These are phyloP conservation scores for Candida sithepensis DNA, from an alignment of 805 yeast genomes.

Conservation along the genomic window DNA sequence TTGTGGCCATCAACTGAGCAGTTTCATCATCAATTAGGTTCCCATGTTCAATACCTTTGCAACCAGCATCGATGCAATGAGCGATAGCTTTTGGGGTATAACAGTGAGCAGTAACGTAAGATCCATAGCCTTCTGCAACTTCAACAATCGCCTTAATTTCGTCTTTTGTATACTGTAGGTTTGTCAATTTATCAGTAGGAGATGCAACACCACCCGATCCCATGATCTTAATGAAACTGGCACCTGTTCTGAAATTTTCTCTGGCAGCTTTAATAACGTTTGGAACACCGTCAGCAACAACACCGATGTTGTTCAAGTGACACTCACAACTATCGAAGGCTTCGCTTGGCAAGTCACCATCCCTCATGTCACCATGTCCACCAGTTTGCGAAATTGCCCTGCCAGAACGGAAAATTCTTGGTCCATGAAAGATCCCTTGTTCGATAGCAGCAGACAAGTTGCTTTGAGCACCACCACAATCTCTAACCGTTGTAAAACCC, in stretches of 20 bases:
- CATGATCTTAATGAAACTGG: constrained; percentile 28
- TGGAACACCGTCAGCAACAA: constrained; percentile 26
- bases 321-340: constrained; percentile 25
- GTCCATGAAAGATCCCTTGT: constrained; percentile 26
- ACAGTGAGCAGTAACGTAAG: constrained; percentile 29
- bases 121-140: constrained; percentile 25
- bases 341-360: constrained; percentile 21
- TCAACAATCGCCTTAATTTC: constrained; percentile 26
- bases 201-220: constrained; percentile 32
- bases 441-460: constrained; percentile 23
- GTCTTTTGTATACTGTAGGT: constrained; percentile 25
- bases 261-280: constrained; percentile 25
- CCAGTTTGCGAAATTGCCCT: constrained; percentile 29
- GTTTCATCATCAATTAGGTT: constrained; percentile 26
- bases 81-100: constrained; percentile 25
- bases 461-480: constrained; percentile 26
- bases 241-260: constrained; percentile 27
- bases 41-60: constrained; percentile 30
- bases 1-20: constrained; percentile 24
- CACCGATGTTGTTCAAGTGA: constrained; percentile 20
- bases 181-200: constrained; percentile 25
- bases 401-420: constrained; percentile 24
- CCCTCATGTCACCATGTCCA: constrained; percentile 28
- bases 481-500: constrained; percentile 26
- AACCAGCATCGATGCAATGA: constrained; percentile 25